Base-by-base conservation (phyloP, 2,329 filamentous ascomycete species). In the Fusarium circinatum region DNA sequence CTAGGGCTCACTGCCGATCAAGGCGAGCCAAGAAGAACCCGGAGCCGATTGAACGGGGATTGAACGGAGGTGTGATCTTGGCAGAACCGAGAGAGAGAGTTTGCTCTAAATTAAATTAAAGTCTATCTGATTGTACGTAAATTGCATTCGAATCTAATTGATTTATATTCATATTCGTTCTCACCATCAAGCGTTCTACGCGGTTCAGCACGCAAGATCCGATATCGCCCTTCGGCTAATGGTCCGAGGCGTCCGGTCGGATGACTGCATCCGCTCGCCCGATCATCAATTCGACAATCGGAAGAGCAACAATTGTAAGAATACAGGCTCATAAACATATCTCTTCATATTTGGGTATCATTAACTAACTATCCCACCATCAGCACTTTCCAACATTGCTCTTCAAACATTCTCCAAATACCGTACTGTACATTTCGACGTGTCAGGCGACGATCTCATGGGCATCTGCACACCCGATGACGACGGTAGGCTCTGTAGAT, bases 401-500 rank as follows among this genome's bases (percentile, higher is more conserved):
- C 4, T n/a, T 55, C 18, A 70, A 26, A 70, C 67, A 14, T 58
- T 47, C 20, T 70, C 67, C 24, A 39, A 54, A 22, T 58, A 59
- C 9, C 61, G 62, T 20, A 70, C n/a, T 8, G 34, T 59, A 14
- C 39, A 34, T n/a, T 70, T 70, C 0, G 65, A 70, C 9, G 65
- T 65, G 5, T 48, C 36, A 4, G 65, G 57, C 9, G 52, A 65
- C 28, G 42, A 42, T 13, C 36, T 42, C 7, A 15, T 34, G 1
- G 28, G 52, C 5, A 54, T 42, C 8, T 49, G 59, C 12, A 38
- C 34, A 3, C 52, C 59, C 5, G 59, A 22, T 8, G 72, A 75
- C 3, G 68, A 74, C 3, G 59, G 72, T 24, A 74, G 11, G 18
- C 72, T 75, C 32, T 74, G 54, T 61, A 75, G 22, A 28, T 70